Base-by-base conservation (phyloP, 805 yeast genomes). In the Candida methanosorbosa region DNA sequence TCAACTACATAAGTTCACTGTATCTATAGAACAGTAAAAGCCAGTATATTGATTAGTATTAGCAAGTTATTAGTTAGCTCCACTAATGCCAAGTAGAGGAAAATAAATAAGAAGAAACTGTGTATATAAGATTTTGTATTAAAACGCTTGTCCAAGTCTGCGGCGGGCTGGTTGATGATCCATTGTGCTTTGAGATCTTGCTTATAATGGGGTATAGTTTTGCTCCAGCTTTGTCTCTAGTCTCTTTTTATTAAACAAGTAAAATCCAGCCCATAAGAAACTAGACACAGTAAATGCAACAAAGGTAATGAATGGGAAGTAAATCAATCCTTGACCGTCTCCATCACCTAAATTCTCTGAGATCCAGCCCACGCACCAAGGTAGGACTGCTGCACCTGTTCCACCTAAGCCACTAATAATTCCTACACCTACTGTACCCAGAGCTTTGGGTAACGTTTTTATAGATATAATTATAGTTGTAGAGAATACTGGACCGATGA, bases 391-490 rank as follows among this genome's bases (percentile, higher is more conserved):
- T n/a, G 81, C 82, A 1, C 94, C 95, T 13, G 79, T 74, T 3
- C 92, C 88, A 6, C 94, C 94, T 39, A 83, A 51, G 0, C 92
- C 87, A 37, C 87, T 77, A 16, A 81, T 73, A 35, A 81, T 63
- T 0, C 94, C 88, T 8, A 85, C 68, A 1, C 86, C 88, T 14
- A 74, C 57, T 9, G 81, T 71, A 35, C 81, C 81, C 34, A 70
- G 57, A 27, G 64, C 66, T 19, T 59, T 55, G 0, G 94, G 94
- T 29, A 85, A 52, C 2, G 75, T 59, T 36, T 75, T 73, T 30
- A 81, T 55, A 2, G 85, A 67, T 9, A 79, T 70, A 12, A 81
- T 72, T 33, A 81, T 75, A 0, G 82, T 72, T 6, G 88, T 77
- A 1, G 94, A 87, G 54, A 69, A 72, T 9, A 70, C 55, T 9